Percentiles rank a stretch among this genome's conserved stretches.
These are phyloP conservation scores for Andrographis paniculata DNA, from an alignment of 305 asterid genomes.

Conservation along the genomic window DNA sequence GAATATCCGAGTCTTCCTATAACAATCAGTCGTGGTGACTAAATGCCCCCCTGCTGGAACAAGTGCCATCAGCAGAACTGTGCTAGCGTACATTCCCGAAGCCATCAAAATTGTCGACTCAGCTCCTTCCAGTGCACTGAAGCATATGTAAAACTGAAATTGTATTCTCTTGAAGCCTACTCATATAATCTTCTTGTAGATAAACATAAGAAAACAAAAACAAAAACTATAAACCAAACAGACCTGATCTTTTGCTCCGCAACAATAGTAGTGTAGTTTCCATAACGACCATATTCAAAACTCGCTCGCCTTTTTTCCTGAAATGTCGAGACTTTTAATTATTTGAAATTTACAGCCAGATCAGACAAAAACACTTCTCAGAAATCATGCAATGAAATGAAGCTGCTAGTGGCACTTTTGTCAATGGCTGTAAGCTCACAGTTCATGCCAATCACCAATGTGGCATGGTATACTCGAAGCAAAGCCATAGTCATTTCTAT, in stretches of 20 bases:
- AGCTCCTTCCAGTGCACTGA: conserved; percentile 99
- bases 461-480: neutral
- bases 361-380: too few species aligned
- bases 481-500: neutral
- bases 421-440: too few species aligned
- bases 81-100: conserved; percentile 97
- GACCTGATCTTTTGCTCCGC: conserved; percentile 90
- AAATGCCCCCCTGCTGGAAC: conserved; percentile 96
- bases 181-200: neutral
- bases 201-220: neutral
- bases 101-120: conserved; percentile 84
- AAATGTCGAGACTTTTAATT: neutral
- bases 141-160: conserved; percentile 8
- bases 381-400: too few species aligned
- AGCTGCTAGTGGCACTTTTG: too few species aligned
- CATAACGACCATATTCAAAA: conserved; percentile 95
- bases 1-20: conserved; percentile 83
- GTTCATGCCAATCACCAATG: neutral
- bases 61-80: conserved; percentile 81
- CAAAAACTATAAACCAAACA: conserved; percentile 4
- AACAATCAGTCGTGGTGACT: conserved; percentile 97
- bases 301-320: conserved; percentile 83
- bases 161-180: neutral
- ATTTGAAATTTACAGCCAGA: neutral
- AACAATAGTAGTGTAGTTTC: conserved; percentile 80